phyloP scores from a whole-genome alignment of 1,284 basidiomycete genomes.

The Lignosus rhinocerotis region DNA sequence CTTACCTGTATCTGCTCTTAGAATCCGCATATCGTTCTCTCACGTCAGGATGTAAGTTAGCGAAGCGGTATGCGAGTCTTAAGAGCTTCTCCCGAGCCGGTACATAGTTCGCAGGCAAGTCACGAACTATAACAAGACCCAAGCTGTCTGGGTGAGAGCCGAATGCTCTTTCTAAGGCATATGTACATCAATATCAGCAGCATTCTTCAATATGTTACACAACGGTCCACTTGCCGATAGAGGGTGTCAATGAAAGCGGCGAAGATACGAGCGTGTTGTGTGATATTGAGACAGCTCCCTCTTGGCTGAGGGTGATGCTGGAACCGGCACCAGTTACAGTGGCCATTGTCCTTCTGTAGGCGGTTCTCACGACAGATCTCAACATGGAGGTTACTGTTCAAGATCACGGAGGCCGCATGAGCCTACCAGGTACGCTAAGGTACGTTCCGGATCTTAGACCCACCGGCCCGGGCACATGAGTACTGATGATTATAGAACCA shows the following conservation, averaged over 20 bases:
- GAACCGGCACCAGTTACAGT: constrained; percentile 20
- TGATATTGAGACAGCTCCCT: constrained; percentile 70
- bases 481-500: too few species aligned
- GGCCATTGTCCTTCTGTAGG: constrained; percentile 31
- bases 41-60: constrained; percentile 59
- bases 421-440: too few species aligned
- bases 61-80: constrained; percentile 72
- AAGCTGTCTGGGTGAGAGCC: constrained; percentile 75
- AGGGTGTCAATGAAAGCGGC: constrained; percentile 56
- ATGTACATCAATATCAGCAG: not conserved
- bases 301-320: constrained; percentile 43
- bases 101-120: constrained; percentile 71
- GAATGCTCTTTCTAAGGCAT: constrained; percentile 69
- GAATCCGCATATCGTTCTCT: constrained; percentile 75
- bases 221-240: constrained; percentile 54
- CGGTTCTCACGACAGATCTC: not conserved
- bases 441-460: too few species aligned
- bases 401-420: not conserved
- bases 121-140: constrained; percentile 80
- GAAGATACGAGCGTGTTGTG: constrained; percentile 62
- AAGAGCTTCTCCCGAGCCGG: constrained; percentile 69
- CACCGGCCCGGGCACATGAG: too few species aligned
- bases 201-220: not conserved
- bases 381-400: constrained; percentile 4
- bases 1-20: constrained; percentile 69